phyloP scores from a whole-genome alignment of 2,329 filamentous ascomycete species.

The Nectriaceae sp. region DNA sequence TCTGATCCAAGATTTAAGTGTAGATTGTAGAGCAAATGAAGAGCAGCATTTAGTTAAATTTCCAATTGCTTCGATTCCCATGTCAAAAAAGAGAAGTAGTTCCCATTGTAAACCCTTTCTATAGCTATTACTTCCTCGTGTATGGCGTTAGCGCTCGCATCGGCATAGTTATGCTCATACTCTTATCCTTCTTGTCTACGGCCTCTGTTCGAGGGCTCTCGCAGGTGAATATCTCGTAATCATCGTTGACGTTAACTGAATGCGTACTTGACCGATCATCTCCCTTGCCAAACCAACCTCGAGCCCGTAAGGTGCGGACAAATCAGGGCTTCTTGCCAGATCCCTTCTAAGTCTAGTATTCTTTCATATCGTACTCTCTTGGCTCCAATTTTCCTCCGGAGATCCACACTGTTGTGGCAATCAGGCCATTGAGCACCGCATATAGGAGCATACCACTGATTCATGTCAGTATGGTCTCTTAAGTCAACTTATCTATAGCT shows the following conservation, averaged over 20 bases:
- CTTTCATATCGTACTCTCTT: slow-evolving; percentile 20
- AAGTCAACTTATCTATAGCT: not conserved
- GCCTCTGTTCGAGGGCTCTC: no score
- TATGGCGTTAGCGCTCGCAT: no score
- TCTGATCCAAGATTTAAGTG: no score
- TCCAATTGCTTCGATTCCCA: no score
- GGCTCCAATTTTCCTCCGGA: slow-evolving; percentile 17
- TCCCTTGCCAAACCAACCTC: not conserved
- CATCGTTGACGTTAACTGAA: not conserved
- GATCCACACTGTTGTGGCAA: slow-evolving; percentile 11
- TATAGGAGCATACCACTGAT: slow-evolving; percentile 20
- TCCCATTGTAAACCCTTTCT: no score
- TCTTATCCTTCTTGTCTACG: no score
- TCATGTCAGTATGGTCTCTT: not conserved
- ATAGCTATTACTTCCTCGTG: no score
- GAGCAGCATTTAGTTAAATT: no score
- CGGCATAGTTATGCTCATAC: no score
- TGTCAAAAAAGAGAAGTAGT: no score
- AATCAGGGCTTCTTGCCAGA: slow-evolving; percentile 18
- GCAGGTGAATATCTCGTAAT: slow-evolving; percentile 5
- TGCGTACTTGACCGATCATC: not conserved
- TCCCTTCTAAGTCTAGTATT: slow-evolving; percentile 24
- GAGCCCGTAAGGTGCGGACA: slow-evolving; percentile 8
- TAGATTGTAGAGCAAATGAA: no score
- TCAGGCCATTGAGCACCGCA: slow-evolving; percentile 12